Base-by-base conservation (phyloP, 1,284 basidiomycete species). In the Mycosarcoma maydis region DNA sequence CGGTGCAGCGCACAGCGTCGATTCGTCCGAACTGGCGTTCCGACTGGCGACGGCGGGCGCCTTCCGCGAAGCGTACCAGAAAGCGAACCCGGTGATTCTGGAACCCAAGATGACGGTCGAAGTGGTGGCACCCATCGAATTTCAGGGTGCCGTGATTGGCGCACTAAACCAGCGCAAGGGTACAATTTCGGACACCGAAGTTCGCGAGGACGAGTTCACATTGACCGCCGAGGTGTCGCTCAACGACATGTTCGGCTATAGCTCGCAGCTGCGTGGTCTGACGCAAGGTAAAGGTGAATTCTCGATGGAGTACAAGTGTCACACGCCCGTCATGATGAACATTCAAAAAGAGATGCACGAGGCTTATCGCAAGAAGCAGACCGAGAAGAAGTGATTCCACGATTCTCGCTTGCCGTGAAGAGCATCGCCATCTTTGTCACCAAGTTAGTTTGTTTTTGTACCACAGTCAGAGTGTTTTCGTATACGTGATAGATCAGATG, bases 61-160 rank as follows among this genome's bases (percentile, higher is more conserved):
- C 1, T 94, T 98, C 88, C 88, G 92, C 60, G 95, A 98, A 78
- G 89, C 90, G 2, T 98, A 91, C 85, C 85, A 86, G 66, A 87
- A 87, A 66, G 89, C 92, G 20, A 85, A 85, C 40, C 89, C 92
- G 0, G 89, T 92, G 54, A 90, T 98, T 57, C 85, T 98, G 33
- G 96, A 99, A 82, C 96, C 96, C 20, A 90, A 97, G 83, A 99
- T 99, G 96, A 92, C 88, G 14, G 96, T 99, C 44, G 96, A 99
- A 81, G 92, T 98, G 20, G 90, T 97, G 38, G 94, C 95, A 0
- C 96, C 96, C 2, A 86, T 89, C 34, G 96, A 99, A 82, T 99
- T 97, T 87, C 96, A 98, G 82, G 95, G 94, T 86, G 87, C 87
- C 38, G 95, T 98, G 49, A 97, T 98, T 76, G 94, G 95, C 40